These are phyloP conservation scores for Hymenoscyphus albidus DNA, from an alignment of 2,329 filamentous ascomycete species.

Conservation along the genomic window DNA sequence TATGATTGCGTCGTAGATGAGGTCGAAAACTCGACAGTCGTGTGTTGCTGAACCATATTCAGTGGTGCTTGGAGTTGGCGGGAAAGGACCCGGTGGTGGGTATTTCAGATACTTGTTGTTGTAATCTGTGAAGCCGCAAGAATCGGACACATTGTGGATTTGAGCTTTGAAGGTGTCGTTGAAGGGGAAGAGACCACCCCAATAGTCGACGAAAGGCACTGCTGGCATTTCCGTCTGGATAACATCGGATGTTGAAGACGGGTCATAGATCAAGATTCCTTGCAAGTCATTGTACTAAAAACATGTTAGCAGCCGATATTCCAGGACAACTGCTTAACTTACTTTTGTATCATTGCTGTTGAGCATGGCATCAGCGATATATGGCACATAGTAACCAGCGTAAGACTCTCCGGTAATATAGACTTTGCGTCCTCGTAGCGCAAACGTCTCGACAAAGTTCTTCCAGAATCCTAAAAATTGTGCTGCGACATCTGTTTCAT, in stretches of 20 bases:
- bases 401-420: conserved; percentile 59
- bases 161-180: conserved; percentile 53
- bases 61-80: conserved; percentile 43
- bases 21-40: conserved; percentile 56
- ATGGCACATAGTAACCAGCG: conserved; percentile 16
- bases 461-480: conserved; percentile 77
- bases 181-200: conserved; percentile 56
- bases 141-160: conserved; percentile 48
- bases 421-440: conserved; percentile 62
- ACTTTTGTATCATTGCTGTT: conserved; percentile 47
- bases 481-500: conserved; percentile 63
- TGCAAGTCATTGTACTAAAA: conserved; percentile 60
- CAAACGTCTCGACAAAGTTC: conserved; percentile 70
- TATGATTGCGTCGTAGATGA: conserved; percentile 51
- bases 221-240: conserved; percentile 46
- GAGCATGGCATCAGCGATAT: conserved; percentile 57
- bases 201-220: conserved; percentile 58
- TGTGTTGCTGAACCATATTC: conserved; percentile 36
- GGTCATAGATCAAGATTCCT: conserved; percentile 71
- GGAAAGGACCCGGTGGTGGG: conserved; percentile 61
- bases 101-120: conserved; percentile 60
- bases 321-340: background rate
- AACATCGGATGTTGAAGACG: conserved; percentile 52
- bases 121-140: conserved; percentile 61
- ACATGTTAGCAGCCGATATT: background rate